These are phyloP conservation scores for Colletotrichum lini DNA, from an alignment of 2,329 filamentous ascomycete genomes.

Conservation along the genomic window DNA sequence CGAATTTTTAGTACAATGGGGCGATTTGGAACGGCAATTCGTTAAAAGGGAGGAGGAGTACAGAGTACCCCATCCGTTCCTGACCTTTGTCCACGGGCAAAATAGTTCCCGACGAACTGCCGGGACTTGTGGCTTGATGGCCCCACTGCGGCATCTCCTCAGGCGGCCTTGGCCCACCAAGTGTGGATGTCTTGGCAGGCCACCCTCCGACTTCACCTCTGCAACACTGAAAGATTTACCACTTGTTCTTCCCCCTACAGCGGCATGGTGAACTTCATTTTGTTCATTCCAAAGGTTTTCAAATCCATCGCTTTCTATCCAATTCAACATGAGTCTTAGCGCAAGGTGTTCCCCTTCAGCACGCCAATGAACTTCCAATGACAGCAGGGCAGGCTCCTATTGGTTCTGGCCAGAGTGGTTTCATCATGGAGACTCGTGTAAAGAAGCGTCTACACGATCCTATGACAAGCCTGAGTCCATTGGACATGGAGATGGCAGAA, in stretches of 20 bases:
- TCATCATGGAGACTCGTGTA: too few species aligned
- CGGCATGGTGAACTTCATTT: too few species aligned
- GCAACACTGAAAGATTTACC: neutral
- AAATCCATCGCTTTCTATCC: too few species aligned
- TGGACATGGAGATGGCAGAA: too few species aligned
- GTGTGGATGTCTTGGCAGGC: conserved; percentile 16
- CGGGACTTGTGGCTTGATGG: neutral
- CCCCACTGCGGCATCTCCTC: conserved; percentile 5
- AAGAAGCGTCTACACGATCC: too few species aligned
- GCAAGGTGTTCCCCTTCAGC: too few species aligned
- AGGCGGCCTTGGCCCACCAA: conserved; percentile 11
- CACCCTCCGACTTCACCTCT: conserved; percentile 14
- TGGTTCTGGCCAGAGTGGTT: too few species aligned
- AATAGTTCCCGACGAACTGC: conserved; percentile 15
- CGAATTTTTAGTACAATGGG: neutral
- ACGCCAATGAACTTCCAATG: too few species aligned
- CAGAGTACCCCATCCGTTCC: neutral
- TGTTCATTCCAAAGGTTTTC: too few species aligned
- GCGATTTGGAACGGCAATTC: neutral
- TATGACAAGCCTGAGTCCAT: too few species aligned
- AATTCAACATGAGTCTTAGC: too few species aligned
- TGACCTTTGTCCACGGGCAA: neutral
- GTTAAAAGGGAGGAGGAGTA: neutral
- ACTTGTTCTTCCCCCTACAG: neutral
- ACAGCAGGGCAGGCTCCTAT: too few species aligned